A percentile compares a stretch with the other conserved stretches of the same genome.
Conservation (phyloP, 176 grass and related monocot genomes). For the Musa beccarii region DNA sequence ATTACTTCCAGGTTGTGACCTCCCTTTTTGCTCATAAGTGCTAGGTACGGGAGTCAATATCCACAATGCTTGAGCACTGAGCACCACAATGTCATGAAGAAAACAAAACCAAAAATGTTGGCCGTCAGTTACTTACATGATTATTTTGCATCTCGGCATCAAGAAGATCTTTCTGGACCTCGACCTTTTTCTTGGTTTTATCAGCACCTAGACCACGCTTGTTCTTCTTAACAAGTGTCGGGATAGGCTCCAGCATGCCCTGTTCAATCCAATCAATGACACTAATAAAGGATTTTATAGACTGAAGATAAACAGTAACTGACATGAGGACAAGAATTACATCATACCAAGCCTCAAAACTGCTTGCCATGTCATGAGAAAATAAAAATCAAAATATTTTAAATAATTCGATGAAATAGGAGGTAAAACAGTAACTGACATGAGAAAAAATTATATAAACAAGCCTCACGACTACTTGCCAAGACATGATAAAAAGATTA, state of each 20-base stretch:
- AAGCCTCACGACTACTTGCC: too few species aligned
- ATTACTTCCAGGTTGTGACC: too few species aligned
- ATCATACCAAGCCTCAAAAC: too few species aligned
- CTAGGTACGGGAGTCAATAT: too few species aligned
- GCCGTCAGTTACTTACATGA: background rate
- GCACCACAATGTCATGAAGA: background rate
- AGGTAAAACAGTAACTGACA: background rate
- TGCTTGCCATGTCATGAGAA: too few species aligned
- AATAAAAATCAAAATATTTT: too few species aligned
- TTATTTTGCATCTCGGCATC: slow-evolving; percentile 31
- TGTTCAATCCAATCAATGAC: slow-evolving; percentile 13
- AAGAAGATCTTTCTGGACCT: slow-evolving; percentile 35
- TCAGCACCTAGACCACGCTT: slow-evolving; percentile 75
- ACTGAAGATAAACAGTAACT: background rate
- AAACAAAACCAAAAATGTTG: background rate
- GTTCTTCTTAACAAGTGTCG: slow-evolving; percentile 74
- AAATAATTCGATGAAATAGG: too few species aligned
- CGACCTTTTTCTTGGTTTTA: slow-evolving; percentile 39
- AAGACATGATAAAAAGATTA: too few species aligned
- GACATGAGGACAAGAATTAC: too few species aligned
- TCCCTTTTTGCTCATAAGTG: too few species aligned
- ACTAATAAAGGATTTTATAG: background rate
- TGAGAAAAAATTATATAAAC: too few species aligned
- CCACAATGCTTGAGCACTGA: too few species aligned
- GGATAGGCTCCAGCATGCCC: slow-evolving; percentile 75